phyloP scores from a whole-genome alignment of 805 yeast genomes.

The Lipomyces orientalis region DNA sequence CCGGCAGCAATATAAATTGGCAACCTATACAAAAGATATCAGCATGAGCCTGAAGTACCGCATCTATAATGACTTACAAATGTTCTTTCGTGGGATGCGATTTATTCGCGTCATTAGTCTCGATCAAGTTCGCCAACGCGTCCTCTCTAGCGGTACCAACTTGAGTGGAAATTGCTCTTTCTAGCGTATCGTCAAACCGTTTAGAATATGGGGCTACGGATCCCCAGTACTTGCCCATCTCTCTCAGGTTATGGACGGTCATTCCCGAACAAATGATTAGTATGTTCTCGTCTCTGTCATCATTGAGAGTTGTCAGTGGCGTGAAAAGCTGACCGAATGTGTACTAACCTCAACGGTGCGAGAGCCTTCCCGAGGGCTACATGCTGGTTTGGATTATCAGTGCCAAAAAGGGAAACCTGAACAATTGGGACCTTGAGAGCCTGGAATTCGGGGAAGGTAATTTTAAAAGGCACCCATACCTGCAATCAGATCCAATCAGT shows the following conservation, averaged over 20 bases:
- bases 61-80: constrained; percentile 44
- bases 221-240: constrained; percentile 48
- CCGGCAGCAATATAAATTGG: constrained; percentile 71
- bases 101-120: constrained; percentile 44
- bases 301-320: constrained; percentile 2
- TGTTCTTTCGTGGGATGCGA: constrained; percentile 85
- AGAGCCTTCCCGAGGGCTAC: constrained; percentile 63
- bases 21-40: constrained; percentile 36
- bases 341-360: constrained; percentile 44
- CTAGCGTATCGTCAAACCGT: constrained; percentile 58
- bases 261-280: constrained; percentile 72
- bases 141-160: constrained; percentile 46
- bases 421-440: constrained; percentile 50
- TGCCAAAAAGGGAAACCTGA: constrained; percentile 49
- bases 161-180: constrained; percentile 47
- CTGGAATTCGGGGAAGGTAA: constrained; percentile 38
- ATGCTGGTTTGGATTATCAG: constrained; percentile 50
- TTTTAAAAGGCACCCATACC: constrained; percentile 50
- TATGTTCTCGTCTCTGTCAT: constrained; percentile 57
- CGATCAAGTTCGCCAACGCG: constrained; percentile 49
- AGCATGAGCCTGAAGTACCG: no score
- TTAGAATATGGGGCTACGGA: constrained; percentile 55
- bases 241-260: constrained; percentile 77
- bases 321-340: neutral
- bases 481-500: no score